These are phyloP conservation scores for Mycena filopes DNA, from an alignment of 768 basidiomycete species.

Conservation along the genomic window DNA sequence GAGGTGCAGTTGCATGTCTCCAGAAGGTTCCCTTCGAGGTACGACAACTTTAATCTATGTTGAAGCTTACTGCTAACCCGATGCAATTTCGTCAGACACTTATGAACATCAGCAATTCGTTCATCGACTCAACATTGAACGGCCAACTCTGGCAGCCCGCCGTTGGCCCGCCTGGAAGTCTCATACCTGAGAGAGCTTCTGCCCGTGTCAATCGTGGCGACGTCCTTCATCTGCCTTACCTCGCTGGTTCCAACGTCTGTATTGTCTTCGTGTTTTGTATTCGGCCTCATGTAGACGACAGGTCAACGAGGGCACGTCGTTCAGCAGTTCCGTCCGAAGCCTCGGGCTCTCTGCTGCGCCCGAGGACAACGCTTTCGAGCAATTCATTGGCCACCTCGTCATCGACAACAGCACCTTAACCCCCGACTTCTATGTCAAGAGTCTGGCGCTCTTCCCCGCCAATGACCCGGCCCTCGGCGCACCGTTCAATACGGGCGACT, in stretches of 20 bases:
- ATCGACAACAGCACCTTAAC: constrained; percentile 64
- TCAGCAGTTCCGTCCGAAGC: constrained; percentile 51
- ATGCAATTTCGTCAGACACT: constrained; percentile 51
- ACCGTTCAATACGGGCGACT: constrained; percentile 68
- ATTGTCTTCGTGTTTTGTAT: constrained; percentile 33
- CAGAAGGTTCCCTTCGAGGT: constrained; percentile 58
- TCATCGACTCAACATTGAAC: constrained; percentile 60
- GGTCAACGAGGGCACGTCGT: constrained; percentile 65
- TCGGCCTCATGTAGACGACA: constrained; percentile 30
- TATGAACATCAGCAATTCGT: constrained; percentile 56
- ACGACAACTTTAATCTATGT: neutral
- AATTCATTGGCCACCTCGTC: constrained; percentile 59
- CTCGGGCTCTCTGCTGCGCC: constrained; percentile 50
- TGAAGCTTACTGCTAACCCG: neutral
- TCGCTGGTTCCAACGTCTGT: constrained; percentile 65
- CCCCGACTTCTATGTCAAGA: constrained; percentile 49
- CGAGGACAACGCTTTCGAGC: constrained; percentile 56
- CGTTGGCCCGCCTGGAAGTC: constrained; percentile 61
- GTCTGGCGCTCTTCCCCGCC: constrained; percentile 56
- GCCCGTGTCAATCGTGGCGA: constrained; percentile 55
- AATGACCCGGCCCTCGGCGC: constrained; percentile 60
- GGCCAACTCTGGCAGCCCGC: constrained; percentile 67
- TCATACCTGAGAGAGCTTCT: constrained; percentile 59
- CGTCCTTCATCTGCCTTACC: constrained; percentile 63
- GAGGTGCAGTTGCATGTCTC: constrained; percentile 54